phyloP scores from a whole-genome alignment of 352 stramenopile genomes.

The Phytopythium boreale region DNA sequence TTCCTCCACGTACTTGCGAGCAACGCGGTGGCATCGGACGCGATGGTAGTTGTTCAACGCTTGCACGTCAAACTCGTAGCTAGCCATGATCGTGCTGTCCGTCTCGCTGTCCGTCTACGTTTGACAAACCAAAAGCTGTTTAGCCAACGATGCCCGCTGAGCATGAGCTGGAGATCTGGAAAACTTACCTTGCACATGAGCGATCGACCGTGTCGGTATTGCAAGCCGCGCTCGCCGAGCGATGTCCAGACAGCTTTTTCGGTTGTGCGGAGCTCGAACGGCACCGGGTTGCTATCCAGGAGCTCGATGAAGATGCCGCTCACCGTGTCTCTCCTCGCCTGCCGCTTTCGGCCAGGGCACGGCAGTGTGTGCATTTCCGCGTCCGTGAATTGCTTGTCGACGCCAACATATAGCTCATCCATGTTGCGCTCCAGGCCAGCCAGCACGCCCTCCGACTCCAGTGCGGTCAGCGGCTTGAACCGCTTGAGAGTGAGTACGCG shows the following conservation, averaged over 20 bases:
- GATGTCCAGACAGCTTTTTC: slow-evolving; percentile 1
- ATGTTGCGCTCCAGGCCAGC: slow-evolving; percentile 13
- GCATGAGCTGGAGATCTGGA: not conserved
- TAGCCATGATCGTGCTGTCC: slow-evolving; percentile 4
- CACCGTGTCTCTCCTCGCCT: slow-evolving; percentile 3
- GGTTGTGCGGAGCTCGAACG: slow-evolving; percentile 14
- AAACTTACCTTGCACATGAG: not conserved
- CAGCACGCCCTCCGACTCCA: slow-evolving; percentile 14
- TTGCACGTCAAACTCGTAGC: slow-evolving; percentile 5
- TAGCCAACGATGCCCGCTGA: not conserved
- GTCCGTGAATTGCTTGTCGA: slow-evolving; percentile 12
- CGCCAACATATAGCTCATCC: slow-evolving; percentile 10
- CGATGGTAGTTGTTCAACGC: slow-evolving; percentile 19
- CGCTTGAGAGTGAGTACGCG: slow-evolving; percentile 10
- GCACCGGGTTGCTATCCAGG: slow-evolving; percentile 21
- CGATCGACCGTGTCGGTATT: not conserved
- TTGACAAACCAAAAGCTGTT: not conserved
- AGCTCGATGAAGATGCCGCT: slow-evolving; percentile 28
- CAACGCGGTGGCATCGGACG: slow-evolving; percentile 2
- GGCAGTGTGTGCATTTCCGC: slow-evolving; percentile 12
- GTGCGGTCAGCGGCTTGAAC: slow-evolving; percentile 1
- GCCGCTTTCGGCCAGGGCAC: slow-evolving; percentile 16
- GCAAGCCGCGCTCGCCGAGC: slow-evolving; percentile 3
- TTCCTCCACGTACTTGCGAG: slow-evolving; percentile 19
- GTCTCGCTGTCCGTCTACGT: not conserved